Conservation (phyloP, 495 filamentous ascomycete genomes). For the Neurospora tetrasperma region DNA sequence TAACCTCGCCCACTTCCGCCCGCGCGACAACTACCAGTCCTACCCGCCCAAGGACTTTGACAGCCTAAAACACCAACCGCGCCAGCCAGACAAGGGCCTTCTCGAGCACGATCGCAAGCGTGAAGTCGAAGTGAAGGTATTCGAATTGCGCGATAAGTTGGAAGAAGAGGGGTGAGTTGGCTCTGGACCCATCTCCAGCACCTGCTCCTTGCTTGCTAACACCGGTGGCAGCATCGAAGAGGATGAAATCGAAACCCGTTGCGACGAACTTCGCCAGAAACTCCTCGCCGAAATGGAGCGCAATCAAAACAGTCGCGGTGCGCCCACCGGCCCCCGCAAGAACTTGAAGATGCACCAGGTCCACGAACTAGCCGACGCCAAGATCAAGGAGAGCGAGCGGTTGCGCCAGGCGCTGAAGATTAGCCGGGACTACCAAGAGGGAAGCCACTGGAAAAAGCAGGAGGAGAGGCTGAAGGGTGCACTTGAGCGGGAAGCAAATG, state of each 20-base stretch:
- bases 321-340: slow-evolving; percentile 29
- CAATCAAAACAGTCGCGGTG: slow-evolving; percentile 13
- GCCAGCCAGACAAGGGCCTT: slow-evolving; percentile 82
- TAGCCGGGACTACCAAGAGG: slow-evolving; percentile 78
- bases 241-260: slow-evolving; percentile 66
- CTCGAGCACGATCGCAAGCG: slow-evolving; percentile 86
- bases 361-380: slow-evolving; percentile 90
- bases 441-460: slow-evolving; percentile 60
- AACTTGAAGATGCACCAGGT: slow-evolving; percentile 84
- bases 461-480: slow-evolving; percentile 59
- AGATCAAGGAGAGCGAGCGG: slow-evolving; percentile 90
- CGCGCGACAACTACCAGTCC: slow-evolving; percentile 53
- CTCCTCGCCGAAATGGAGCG: slow-evolving; percentile 45
- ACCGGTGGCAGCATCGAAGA: slow-evolving; percentile 48
- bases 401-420: slow-evolving; percentile 84
- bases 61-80: slow-evolving; percentile 54
- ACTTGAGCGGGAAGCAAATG: slow-evolving; percentile 34
- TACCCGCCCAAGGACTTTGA: slow-evolving; percentile 51
- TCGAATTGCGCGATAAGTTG: slow-evolving; percentile 77
- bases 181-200: not conserved
- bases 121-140: slow-evolving; percentile 82
- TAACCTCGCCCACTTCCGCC: slow-evolving; percentile 70
- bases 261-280: slow-evolving; percentile 53
- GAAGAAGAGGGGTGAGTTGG: slow-evolving; percentile 71
- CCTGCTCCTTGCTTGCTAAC: not conserved